Percentiles rank a stretch among this genome's conserved stretches.
phyloP scores from a whole-genome alignment of 2,329 filamentous ascomycete species.

The Penicillium fuscoglaucum region DNA sequence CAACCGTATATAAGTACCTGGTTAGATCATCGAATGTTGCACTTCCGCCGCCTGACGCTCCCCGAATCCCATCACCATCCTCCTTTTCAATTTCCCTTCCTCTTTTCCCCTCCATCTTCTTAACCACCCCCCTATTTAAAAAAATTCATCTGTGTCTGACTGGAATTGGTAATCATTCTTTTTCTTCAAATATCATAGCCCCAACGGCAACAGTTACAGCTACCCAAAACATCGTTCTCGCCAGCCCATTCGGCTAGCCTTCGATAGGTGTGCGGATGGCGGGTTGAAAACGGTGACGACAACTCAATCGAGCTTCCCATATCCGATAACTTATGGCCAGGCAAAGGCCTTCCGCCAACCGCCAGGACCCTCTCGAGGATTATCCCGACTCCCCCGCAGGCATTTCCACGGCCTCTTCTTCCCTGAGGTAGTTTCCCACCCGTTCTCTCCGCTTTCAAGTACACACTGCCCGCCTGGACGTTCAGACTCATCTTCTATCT shows the following conservation, averaged over 20 bases:
- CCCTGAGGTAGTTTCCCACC: constrained; percentile 40
- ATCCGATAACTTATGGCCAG: constrained; percentile 49
- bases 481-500: neutral
- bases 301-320: constrained; percentile 33
- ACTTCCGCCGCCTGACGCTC: constrained; percentile 37
- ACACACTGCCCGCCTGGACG: neutral
- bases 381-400: constrained; percentile 36
- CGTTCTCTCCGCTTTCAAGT: constrained; percentile 15
- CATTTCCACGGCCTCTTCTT: constrained; percentile 31
- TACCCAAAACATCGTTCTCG: constrained; percentile 9
- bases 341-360: constrained; percentile 46
- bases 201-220: constrained; percentile 3
- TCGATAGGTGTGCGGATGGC: constrained; percentile 41
- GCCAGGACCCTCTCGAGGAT: constrained; percentile 47
- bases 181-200: constrained; percentile 3
- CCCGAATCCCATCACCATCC: constrained; percentile 34
- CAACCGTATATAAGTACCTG: neutral
- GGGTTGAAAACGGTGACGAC: constrained; percentile 40
- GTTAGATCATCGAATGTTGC: constrained; percentile 32
- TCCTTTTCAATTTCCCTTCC: constrained; percentile 10
- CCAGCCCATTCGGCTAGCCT: constrained; percentile 19
- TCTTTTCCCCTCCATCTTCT: constrained; percentile 3
- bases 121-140: constrained; percentile 2
- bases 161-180: neutral
- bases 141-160: neutral